phyloP scores from a whole-genome alignment of 2,329 filamentous ascomycete genomes.

The Stemphylium lycopersici region DNA sequence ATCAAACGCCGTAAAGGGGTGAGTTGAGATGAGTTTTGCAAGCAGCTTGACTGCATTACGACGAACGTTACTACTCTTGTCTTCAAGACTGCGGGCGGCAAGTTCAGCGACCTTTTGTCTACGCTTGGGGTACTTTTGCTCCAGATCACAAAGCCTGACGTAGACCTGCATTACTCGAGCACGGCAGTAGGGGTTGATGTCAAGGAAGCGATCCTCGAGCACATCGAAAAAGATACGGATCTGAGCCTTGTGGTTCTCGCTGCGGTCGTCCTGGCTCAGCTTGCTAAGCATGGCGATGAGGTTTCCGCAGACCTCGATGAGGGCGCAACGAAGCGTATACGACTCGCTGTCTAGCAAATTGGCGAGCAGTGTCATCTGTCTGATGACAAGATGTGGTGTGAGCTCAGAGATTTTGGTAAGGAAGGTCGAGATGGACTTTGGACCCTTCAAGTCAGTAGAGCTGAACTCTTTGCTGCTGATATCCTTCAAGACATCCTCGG shows the following conservation, averaged over 20 bases:
- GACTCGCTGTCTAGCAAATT: slow-evolving; percentile 98
- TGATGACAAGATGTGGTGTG: slow-evolving; percentile 88
- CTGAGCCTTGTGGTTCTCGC: slow-evolving; percentile 91
- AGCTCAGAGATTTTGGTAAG: slow-evolving; percentile 92
- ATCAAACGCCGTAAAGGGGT: slow-evolving; percentile 75
- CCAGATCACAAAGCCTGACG: slow-evolving; percentile 87
- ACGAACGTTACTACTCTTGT: slow-evolving; percentile 97
- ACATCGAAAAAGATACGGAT: slow-evolving; percentile 98
- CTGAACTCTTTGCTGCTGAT: slow-evolving; percentile 98
- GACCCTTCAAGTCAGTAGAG: slow-evolving; percentile 91
- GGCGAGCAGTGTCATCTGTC: slow-evolving; percentile 93
- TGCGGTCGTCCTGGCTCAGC: slow-evolving; percentile 77
- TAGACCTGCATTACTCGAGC: slow-evolving; percentile 93
- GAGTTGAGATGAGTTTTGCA: slow-evolving; percentile 85
- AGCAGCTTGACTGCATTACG: slow-evolving; percentile 94
- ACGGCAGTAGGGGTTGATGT: slow-evolving; percentile 95
- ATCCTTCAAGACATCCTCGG: slow-evolving; percentile 91
- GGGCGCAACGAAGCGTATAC: slow-evolving; percentile 88
- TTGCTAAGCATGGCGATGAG: slow-evolving; percentile 89
- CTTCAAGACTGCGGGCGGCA: slow-evolving; percentile 86
- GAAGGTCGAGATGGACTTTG: slow-evolving; percentile 94
- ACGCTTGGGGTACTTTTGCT: slow-evolving; percentile 87
- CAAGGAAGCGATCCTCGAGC: slow-evolving; percentile 91
- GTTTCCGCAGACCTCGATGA: slow-evolving; percentile 97
- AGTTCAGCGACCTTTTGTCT: slow-evolving; percentile 86